These are phyloP conservation scores for Umbilicus rupestris DNA, from an alignment of 164 flowering plant species.

Conservation along the genomic window DNA sequence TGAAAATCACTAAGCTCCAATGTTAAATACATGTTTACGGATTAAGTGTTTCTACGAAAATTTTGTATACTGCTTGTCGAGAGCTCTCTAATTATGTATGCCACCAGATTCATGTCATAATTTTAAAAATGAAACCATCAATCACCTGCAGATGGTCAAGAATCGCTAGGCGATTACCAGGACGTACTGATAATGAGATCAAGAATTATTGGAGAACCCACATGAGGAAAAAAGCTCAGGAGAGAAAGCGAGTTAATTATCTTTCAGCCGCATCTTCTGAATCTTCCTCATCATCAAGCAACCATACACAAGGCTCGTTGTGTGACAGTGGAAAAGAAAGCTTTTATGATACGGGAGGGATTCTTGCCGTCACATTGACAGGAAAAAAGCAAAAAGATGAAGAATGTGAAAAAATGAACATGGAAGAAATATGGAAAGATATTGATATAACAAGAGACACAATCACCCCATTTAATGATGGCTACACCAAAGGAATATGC, in stretches of 20 bases:
- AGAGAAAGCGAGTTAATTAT: neutral
- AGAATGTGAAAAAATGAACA: neutral
- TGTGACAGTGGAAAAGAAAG: conserved; percentile 1
- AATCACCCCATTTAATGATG: conserved; percentile 5
- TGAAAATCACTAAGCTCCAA: neutral
- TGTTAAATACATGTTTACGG: neutral
- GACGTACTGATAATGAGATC: conserved; percentile 9
- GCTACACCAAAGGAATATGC: neutral
- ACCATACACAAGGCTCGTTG: neutral
- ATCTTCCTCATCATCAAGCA: conserved; percentile 3
- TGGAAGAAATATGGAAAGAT: conserved; percentile 8
- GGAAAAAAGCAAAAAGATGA: neutral
- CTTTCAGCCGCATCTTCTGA: neutral
- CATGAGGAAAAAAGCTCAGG: conserved; percentile 10
- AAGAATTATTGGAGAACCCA: conserved; percentile 7
- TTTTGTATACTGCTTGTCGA: neutral
- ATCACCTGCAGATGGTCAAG: conserved; percentile 7
- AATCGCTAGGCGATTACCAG: conserved; percentile 8
- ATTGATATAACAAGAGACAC: conserved; percentile 3
- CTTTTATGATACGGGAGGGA: neutral
- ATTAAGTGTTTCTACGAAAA: no score
- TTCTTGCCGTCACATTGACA: neutral
- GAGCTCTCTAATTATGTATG: neutral
- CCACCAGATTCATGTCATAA: no score
- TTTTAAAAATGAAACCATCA: neutral